phyloP scores from a whole-genome alignment of 2,329 filamentous ascomycete genomes.

The Neospermospora avenae region DNA sequence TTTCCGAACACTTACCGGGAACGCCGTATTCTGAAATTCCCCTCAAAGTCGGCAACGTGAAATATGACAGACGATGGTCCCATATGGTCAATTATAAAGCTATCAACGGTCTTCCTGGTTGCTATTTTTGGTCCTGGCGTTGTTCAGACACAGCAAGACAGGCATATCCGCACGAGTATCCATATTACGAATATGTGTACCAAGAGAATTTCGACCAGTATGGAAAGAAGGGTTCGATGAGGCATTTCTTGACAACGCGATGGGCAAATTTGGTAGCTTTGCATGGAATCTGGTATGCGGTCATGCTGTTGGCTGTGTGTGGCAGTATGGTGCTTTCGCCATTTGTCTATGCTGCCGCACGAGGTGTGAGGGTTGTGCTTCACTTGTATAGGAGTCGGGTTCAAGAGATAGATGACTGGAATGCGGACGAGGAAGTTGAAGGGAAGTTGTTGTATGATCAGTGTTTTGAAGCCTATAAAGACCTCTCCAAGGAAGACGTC shows the following conservation, averaged over 20 bases:
- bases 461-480: constrained; percentile 15
- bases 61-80: no score
- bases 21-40: constrained; percentile 5
- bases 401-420: constrained; percentile 21
- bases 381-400: constrained; percentile 15
- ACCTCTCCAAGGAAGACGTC: constrained; percentile 13
- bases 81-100: constrained; percentile 13
- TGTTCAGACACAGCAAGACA: constrained; percentile 20
- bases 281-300: constrained; percentile 13
- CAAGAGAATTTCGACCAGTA: constrained; percentile 22
- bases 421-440: constrained; percentile 21
- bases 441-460: constrained; percentile 16
- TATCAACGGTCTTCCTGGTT: constrained; percentile 15
- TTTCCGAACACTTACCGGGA: constrained; percentile 11
- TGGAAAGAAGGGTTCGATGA: constrained; percentile 22
- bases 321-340: constrained; percentile 18
- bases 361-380: constrained; percentile 12
- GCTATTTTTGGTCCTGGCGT: constrained; percentile 20
- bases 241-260: constrained; percentile 18
- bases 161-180: no score
- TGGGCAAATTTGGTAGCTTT: constrained; percentile 14
- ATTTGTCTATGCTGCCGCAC: constrained; percentile 16
- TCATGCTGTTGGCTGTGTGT: constrained; percentile 14
- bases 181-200: constrained; percentile 25
- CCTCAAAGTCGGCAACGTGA: not conserved